phyloP scores from a whole-genome alignment of 352 stramenopile species.

The Globisporangium middletonii region DNA sequence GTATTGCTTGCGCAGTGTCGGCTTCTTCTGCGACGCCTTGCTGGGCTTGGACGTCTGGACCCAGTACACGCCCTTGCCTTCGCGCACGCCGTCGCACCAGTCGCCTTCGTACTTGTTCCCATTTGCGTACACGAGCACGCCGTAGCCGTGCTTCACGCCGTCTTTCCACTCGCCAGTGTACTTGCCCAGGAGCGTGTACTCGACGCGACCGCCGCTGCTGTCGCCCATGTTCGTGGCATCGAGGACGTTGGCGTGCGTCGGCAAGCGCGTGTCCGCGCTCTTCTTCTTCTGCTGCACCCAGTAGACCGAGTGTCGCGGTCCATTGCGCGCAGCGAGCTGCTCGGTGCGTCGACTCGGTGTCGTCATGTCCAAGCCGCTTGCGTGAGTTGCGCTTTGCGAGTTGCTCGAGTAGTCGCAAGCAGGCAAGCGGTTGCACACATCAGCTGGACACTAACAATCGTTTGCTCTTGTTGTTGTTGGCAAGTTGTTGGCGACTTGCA shows the following conservation, averaged over 20 bases:
- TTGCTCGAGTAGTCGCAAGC: not conserved
- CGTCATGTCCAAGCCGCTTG: not conserved
- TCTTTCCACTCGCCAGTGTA: slow-evolving; percentile 93
- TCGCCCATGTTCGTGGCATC: slow-evolving; percentile 22
- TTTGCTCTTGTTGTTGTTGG: too few relatives aligned
- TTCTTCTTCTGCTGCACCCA: slow-evolving; percentile 61
- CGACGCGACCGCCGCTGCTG: slow-evolving; percentile 24
- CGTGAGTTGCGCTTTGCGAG: not conserved
- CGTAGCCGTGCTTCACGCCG: slow-evolving; percentile 91
- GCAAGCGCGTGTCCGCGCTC: slow-evolving; percentile 14
- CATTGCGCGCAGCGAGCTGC: slow-evolving; percentile 53
- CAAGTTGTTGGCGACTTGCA: too few relatives aligned
- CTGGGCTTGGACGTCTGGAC: slow-evolving; percentile 42
- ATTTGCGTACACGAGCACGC: slow-evolving; percentile 85
- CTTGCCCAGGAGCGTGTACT: slow-evolving; percentile 66
- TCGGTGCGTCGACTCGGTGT: slow-evolving; percentile 45
- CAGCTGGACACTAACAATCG: too few relatives aligned
- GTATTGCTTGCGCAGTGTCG: slow-evolving; percentile 76
- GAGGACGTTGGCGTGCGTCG: slow-evolving; percentile 27
- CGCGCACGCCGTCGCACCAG: slow-evolving; percentile 72
- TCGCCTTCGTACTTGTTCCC: slow-evolving; percentile 90
- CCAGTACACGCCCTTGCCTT: slow-evolving; percentile 82
- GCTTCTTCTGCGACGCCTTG: slow-evolving; percentile 41
- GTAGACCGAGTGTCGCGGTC: slow-evolving; percentile 71
- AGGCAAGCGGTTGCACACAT: too few relatives aligned